Evolutionary conservation across 1,139 yeast genomes (phyloP), one percentile per base, ranked within the genome.

Genomic region (Yamadazyma friedrichii): DNA sequence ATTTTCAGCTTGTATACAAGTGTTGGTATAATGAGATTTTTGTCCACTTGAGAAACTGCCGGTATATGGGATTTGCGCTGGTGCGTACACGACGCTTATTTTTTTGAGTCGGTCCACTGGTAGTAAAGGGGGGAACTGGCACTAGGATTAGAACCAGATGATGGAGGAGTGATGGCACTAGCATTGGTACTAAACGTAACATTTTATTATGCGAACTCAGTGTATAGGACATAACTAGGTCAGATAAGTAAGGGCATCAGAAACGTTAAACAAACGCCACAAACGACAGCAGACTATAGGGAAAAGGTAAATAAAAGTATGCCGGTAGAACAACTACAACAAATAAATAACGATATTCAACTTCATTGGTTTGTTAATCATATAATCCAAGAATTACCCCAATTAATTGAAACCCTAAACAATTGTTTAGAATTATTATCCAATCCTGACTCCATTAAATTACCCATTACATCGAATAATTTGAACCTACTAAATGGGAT

Each of bases 401-500:
- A 66, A 41, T 55, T 72, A 13, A 55, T 65, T 2, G 77, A 71
- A 42, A 67, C 77, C 0, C 60, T 72, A 8, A 59, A 62, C 33
- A 64, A 65, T 16, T 70, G 76, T 44, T 59, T 64, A 33, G 67
- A 70, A 44, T 57, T 72, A 35, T 54, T 72, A 9, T 15, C 71
- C 64, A 46, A 61, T 56, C 36, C 74, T 35, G 28, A 42, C 27
- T 26, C 71, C 1, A 56, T 70, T 26, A 72, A 68, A 43, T 54
- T 72, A 15, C 74, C 78, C 1, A 58, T 71, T 9, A 60, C 71
- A 1, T 58, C 67, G 15, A 37, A 32, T 26, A 57, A 67, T 42
- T 20, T 20, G 24, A 76, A 71, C 41, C 54, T 58, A 6, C 46
- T 72, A 16, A 70, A 71, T 42, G 78, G 78, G 0, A 64, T 70